Evolutionary conservation across 1,284 basidiomycete genomes (phyloP), one percentile per base, ranked within the genome.

Genomic region (Fomes fomentarius): DNA sequence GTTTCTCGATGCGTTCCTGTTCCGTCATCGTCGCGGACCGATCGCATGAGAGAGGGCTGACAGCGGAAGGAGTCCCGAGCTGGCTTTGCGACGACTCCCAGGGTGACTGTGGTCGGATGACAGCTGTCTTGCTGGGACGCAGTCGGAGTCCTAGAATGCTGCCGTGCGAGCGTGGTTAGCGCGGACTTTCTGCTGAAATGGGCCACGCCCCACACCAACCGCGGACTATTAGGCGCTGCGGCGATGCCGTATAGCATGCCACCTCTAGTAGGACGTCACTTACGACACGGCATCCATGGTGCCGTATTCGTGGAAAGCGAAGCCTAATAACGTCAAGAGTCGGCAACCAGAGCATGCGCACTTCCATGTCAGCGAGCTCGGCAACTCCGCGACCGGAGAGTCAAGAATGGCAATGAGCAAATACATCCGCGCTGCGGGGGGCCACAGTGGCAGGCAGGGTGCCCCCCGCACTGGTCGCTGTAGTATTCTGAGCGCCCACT

Each of bases 121-220:
- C 42, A 44, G 42, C 43, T 45, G 43, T 45, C 40, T 21, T 4
- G 12, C 10, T 45, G 35, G 33, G 34, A 28, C 17, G 24, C n/a
- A n/a, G n/a, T n/a, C n/a, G n/a, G n/a, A n/a, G n/a, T n/a, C n/a
- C n/a, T 35, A 31, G 49, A 26, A 44, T 42, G 49, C 49, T 42
- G 49, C n/a, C n/a, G n/a, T n/a, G n/a, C 34, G 41, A 45, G 49
- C 49, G 49, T 51, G 42, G 49, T 44, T 51, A 44, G 42, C 49
- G 49, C 34, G 49, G 49, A 17, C 2, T n/a, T n/a, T n/a, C 14
- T 17, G 8, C n/a, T 17, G 34, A 15, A 17, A 37, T n/a, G 34
- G 34, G 6, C n/a, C 34, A 37, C 17, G 34, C 25, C 4, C 19
- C 34, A 17, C 25, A 21, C 43, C 19, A 24, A 40, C 39, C 11